Conservation (phyloP, 1,284 basidiomycete genomes). For the Ustilago loliicola region DNA sequence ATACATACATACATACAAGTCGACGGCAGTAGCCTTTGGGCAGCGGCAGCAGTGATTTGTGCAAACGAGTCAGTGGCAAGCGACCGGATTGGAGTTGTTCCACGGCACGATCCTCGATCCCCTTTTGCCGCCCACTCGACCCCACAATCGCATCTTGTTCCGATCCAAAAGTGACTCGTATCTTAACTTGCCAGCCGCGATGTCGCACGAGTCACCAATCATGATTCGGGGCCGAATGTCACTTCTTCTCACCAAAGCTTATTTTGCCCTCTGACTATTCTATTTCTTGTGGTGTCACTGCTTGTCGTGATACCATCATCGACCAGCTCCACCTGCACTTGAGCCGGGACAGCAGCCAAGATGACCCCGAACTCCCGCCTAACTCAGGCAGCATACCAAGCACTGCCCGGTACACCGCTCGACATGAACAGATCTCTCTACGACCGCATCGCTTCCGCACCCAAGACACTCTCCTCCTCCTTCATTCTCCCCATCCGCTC, state of each 20-base stretch:
- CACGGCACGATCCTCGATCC: not conserved
- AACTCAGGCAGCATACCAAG: conserved; percentile 26
- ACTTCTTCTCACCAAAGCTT: not conserved
- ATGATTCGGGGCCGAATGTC: not conserved
- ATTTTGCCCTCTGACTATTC: not conserved
- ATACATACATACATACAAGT: not conserved
- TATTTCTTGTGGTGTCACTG: not conserved
- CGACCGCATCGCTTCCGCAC: conserved; percentile 14
- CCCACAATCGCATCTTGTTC: not conserved
- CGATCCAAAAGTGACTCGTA: conserved; percentile 12
- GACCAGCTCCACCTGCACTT: no score
- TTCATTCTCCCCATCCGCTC: conserved; percentile 22
- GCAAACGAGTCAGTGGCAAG: not conserved
- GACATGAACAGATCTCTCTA: conserved; percentile 19
- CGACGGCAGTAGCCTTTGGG: not conserved
- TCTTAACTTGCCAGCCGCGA: conserved; percentile 8
- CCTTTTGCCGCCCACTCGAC: not conserved
- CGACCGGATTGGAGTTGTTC: not conserved
- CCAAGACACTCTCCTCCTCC: not conserved
- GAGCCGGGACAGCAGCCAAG: not conserved
- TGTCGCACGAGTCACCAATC: conserved; percentile 17
- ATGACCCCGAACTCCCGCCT: conserved; percentile 17
- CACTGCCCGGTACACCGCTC: conserved; percentile 18
- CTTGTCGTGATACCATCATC: not conserved
- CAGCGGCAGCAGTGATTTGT: not conserved